Conservation (phyloP, 176 grass and related monocot species). For the Pontederia crassipes region DNA sequence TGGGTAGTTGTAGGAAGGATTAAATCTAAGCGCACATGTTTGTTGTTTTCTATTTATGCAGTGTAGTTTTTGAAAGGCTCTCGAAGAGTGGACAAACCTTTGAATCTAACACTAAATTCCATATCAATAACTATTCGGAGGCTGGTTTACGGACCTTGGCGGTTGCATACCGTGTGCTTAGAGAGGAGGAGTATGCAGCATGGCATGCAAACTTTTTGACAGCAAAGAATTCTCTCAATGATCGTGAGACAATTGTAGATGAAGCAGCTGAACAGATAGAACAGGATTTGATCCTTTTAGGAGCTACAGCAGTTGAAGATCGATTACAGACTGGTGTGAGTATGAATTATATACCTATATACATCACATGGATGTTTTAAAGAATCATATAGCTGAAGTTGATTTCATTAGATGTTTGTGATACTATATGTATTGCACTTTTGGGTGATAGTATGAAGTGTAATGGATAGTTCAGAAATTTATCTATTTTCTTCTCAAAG, state of each 20-base stretch:
- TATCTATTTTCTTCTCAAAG: neutral
- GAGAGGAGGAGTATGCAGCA: slow-evolving; percentile 44
- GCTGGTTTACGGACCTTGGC: slow-evolving; percentile 73
- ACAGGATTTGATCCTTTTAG: slow-evolving; percentile 68
- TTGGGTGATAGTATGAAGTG: neutral
- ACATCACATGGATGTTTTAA: neutral
- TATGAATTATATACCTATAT: neutral
- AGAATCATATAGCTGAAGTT: neutral
- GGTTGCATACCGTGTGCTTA: slow-evolving; percentile 60
- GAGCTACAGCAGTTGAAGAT: slow-evolving; percentile 88
- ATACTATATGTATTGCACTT: neutral
- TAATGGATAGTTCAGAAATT: neutral
- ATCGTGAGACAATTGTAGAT: slow-evolving; percentile 38
- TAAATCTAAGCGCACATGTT: neutral
- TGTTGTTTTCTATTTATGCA: slow-evolving; percentile 20
- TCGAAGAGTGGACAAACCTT: slow-evolving; percentile 25
- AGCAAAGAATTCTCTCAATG: slow-evolving; percentile 60
- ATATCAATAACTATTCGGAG: slow-evolving; percentile 74
- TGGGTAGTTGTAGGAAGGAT: neutral
- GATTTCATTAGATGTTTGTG: neutral
- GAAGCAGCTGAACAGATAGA: slow-evolving; percentile 54
- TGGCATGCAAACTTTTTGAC: slow-evolving; percentile 46
- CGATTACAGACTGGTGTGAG: slow-evolving; percentile 79
- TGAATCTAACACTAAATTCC: slow-evolving; percentile 48
- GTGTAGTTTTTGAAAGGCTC: slow-evolving; percentile 83